Conservation (phyloP, 441 rosid species). For the Euphorbia schlechtendalii region DNA sequence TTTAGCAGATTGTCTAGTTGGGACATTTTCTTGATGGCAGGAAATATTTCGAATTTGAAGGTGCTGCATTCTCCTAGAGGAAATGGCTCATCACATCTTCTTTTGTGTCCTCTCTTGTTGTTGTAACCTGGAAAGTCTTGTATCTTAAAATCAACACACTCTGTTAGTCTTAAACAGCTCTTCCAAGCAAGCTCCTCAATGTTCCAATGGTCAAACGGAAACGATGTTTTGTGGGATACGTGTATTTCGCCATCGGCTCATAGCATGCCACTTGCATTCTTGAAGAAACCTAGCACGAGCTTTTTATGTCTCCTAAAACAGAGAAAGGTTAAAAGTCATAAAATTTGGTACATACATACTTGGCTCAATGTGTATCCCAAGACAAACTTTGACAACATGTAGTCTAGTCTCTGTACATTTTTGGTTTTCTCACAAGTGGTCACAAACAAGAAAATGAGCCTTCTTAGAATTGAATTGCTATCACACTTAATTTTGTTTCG, state of each 20-base stretch:
- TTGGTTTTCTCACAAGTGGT: too few species aligned
- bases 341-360: neutral
- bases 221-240: slow-evolving; percentile 44
- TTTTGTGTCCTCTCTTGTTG: slow-evolving; percentile 48
- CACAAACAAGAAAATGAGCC: too few species aligned
- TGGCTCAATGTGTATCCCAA: neutral
- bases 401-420: too few species aligned
- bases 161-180: slow-evolving; percentile 26
- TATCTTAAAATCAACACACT: slow-evolving; percentile 24
- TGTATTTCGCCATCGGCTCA: slow-evolving; percentile 42
- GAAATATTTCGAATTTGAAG: slow-evolving; percentile 36
- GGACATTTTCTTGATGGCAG: slow-evolving; percentile 18
- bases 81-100: slow-evolving; percentile 42
- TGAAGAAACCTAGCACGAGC: slow-evolving; percentile 38
- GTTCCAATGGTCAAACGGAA: slow-evolving; percentile 47
- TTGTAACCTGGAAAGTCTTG: slow-evolving; percentile 46
- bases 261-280: slow-evolving; percentile 40
- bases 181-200: slow-evolving; percentile 39
- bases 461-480: neutral
- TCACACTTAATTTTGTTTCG: neutral
- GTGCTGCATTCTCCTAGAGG: slow-evolving; percentile 40
- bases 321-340: too few species aligned
- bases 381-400: neutral
- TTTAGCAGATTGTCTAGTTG: too few species aligned
- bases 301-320: slow-evolving; percentile 35